Percentiles rank a stretch among this genome's conserved stretches.
Evolutionary conservation across 2,329 filamentous ascomycete genomes (phyloP).

Genomic region (Calycina marina): DNA sequence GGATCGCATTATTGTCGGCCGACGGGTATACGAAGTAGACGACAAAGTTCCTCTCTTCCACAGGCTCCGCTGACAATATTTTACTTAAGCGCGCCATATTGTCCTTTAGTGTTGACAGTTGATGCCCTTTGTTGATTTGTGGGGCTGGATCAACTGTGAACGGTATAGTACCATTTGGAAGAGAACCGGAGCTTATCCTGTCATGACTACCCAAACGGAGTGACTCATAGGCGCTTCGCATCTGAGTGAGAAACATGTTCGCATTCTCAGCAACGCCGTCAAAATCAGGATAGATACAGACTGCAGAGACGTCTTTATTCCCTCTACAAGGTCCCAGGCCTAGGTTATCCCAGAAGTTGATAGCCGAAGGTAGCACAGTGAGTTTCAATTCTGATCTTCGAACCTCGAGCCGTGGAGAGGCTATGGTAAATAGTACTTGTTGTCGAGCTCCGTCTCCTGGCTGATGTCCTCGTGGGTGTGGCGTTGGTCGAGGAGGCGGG

Average conservation of each 20-base stretch:
- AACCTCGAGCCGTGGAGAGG: constrained; percentile 56
- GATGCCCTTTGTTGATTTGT: constrained; percentile 22
- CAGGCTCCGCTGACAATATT: constrained; percentile 20
- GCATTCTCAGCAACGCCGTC: constrained; percentile 47
- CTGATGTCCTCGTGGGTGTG: constrained; percentile 12
- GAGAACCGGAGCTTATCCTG: constrained; percentile 25
- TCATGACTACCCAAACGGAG: constrained; percentile 55
- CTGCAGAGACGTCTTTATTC: constrained; percentile 53
- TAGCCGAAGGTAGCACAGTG: constrained; percentile 59
- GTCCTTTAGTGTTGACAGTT: constrained; percentile 18
- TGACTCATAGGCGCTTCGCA: constrained; percentile 59
- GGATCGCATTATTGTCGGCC: constrained; percentile 43
- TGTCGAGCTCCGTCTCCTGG: constrained; percentile 24
- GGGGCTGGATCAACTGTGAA: constrained; percentile 22
- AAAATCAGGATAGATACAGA: constrained; percentile 56
- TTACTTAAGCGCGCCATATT: constrained; percentile 16
- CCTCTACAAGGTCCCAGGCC: constrained; percentile 59
- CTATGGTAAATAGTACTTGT: constrained; percentile 45
- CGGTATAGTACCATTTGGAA: constrained; percentile 20
- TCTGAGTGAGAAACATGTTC: constrained; percentile 48
- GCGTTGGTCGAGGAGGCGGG: constrained; percentile 23
- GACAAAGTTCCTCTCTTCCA: constrained; percentile 44
- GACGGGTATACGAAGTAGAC: constrained; percentile 64
- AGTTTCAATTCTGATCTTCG: constrained; percentile 54
- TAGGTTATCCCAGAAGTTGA: constrained; percentile 71